Base-by-base conservation (phyloP, 2,329 filamentous ascomycete species). In the Clonostachys sp. region DNA sequence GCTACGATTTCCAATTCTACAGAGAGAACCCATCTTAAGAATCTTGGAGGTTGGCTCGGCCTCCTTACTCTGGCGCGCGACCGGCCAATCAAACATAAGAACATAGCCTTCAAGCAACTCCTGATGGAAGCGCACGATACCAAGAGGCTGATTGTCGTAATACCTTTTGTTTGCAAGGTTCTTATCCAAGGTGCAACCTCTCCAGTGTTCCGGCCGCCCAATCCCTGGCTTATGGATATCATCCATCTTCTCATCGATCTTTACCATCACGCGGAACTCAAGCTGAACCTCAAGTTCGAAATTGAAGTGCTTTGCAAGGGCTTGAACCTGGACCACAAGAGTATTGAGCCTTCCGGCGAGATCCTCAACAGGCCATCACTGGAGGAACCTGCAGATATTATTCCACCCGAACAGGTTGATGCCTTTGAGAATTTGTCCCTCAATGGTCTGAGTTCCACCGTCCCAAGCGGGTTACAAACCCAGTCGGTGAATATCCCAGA, bases 151-250 rank as follows among this genome's bases (percentile, higher is more conserved):
- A 81, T 96, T 38, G 83, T 97, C 38, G 92, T 94, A 43, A 95
- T 99, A 50, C 94, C 94, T 0, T 99, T 99, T 64, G 94, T 95
- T 46, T 99, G 94, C 80, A 97, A 96, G 67, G 90, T 96, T 6
- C 73, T 99, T 18, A 80, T 87, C 18, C 91, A 96, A 62, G 91
- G 91, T 17, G 84, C 83, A 36, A 81, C 83, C 45, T 97, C 94
- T 0, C 87, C 86, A 12, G 86, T 97, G 10, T 99, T 99, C 71
- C 87, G 84, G 48, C 91, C 92, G 12, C 94, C 94, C 2, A 99
- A 99, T 58, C 94, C 94, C 2, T 99, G 94, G 94, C 67, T 96
- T 41, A 95, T 96, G 88, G 94, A 99, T 58, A 94, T 99, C 46
- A 83, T 99, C 47, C 82, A 89, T 53, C 75, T 97, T 8, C 77